Evolutionary conservation across 2,329 filamentous ascomycete genomes (phyloP).

Genomic region (Aspergillus sp.): DNA sequence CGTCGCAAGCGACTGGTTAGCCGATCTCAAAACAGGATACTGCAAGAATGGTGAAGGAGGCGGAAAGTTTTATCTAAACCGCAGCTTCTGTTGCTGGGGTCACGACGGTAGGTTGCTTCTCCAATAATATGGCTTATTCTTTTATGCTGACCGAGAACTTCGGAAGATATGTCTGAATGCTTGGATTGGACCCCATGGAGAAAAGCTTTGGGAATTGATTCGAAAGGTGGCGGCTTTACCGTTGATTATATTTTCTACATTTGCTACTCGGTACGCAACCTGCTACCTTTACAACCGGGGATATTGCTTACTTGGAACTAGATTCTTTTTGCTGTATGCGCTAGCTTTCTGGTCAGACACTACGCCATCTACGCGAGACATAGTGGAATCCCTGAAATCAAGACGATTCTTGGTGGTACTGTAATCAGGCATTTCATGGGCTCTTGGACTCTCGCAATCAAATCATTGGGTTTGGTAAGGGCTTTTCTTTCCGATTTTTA

Average conservation of each 20-base stretch:
- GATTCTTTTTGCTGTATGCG: slow-evolving; percentile 68
- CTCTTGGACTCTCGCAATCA: slow-evolving; percentile 78
- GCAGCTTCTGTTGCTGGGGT: slow-evolving; percentile 85
- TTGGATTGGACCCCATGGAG: slow-evolving; percentile 84
- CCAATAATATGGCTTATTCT: background rate
- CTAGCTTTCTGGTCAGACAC: slow-evolving; percentile 70
- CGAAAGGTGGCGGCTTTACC: slow-evolving; percentile 64
- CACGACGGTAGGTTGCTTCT: slow-evolving; percentile 54
- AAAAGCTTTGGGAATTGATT: slow-evolving; percentile 58
- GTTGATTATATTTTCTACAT: slow-evolving; percentile 84
- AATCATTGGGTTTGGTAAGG: slow-evolving; percentile 74
- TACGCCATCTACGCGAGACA: slow-evolving; percentile 87
- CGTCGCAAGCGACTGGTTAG: slow-evolving; percentile 85
- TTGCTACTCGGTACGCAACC: slow-evolving; percentile 59
- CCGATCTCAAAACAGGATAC: slow-evolving; percentile 82
- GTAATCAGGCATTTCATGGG: slow-evolving; percentile 83
- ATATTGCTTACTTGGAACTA: slow-evolving; percentile 24
- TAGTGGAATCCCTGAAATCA: slow-evolving; percentile 95
- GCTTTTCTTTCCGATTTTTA: background rate
- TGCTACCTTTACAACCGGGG: background rate
- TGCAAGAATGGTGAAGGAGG: slow-evolving; percentile 70
- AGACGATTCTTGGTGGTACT: slow-evolving; percentile 89
- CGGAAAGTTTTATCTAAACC: slow-evolving; percentile 84
- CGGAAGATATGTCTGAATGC: slow-evolving; percentile 63
- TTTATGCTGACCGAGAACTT: background rate